A percentile compares a stretch with the other conserved stretches of the same genome.
These are phyloP conservation scores for Plasmodium falciparum DNA, from an alignment of 169 alveolate species.

Conservation along the genomic window DNA sequence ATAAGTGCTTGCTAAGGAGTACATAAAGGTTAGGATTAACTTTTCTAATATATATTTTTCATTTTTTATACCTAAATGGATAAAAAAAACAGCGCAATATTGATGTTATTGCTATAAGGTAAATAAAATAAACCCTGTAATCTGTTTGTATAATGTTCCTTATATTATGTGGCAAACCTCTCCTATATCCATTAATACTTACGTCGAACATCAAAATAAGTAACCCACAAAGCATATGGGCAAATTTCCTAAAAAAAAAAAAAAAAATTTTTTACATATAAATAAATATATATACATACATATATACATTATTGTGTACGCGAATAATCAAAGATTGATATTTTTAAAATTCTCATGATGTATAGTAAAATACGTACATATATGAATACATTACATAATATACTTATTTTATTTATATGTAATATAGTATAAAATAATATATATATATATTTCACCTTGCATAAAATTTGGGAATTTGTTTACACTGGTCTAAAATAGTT, in stretches of 20 bases:
- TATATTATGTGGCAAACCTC: not conserved
- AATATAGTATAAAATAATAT: too few relatives aligned
- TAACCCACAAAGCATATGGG: constrained; percentile 64
- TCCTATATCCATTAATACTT: constrained; percentile 23
- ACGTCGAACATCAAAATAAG: constrained; percentile 41
- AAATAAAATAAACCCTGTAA: constrained; percentile 33
- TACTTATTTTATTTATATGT: too few relatives aligned
- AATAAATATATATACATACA: too few relatives aligned
- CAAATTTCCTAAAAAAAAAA: constrained; percentile 21
- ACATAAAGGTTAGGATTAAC: not conserved
- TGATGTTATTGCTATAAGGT: constrained; percentile 19
- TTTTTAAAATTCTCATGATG: too few relatives aligned
- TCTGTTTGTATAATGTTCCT: not conserved
- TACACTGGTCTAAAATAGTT: constrained; percentile 33
- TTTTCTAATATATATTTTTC: too few relatives aligned
- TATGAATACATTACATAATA: too few relatives aligned
- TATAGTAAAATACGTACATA: too few relatives aligned
- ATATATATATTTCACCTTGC: constrained; percentile 27
- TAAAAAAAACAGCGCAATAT: constrained; percentile 34
- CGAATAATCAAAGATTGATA: too few relatives aligned
- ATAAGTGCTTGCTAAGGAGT: not conserved
- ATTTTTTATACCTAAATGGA: constrained; percentile 42
- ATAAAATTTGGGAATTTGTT: constrained; percentile 38
- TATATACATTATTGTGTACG: too few relatives aligned
- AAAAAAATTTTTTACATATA: not conserved